phyloP scores from a whole-genome alignment of 2,329 filamentous ascomycete genomes.

The Camillea tinctor region DNA sequence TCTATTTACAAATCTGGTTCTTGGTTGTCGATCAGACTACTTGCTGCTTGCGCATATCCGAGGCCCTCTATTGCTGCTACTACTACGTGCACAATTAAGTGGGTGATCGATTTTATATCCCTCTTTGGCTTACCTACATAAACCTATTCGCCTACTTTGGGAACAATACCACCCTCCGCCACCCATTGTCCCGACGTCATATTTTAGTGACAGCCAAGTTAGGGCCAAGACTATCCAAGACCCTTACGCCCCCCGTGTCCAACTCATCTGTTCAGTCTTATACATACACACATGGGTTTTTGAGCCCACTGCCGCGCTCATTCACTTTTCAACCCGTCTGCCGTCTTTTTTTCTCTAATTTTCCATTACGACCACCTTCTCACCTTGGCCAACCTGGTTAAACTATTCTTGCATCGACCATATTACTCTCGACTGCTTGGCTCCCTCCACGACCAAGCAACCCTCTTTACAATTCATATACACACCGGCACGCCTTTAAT shows the following conservation, averaged over 20 bases:
- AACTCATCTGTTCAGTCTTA: conserved; percentile 10
- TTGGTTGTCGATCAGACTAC: background rate
- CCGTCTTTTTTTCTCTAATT: background rate
- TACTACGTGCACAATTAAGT: conserved; percentile 11
- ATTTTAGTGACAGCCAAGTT: conserved; percentile 10
- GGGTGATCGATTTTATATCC: background rate
- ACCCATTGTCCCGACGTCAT: conserved; percentile 23
- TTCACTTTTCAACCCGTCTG: background rate
- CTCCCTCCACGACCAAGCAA: conserved; percentile 3
- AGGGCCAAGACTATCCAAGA: conserved; percentile 27
- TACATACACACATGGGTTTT: background rate
- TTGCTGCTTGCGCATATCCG: background rate
- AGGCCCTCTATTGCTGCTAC: background rate
- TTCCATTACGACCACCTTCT: background rate
- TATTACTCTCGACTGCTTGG: conserved; percentile 9
- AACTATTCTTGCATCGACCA: background rate
- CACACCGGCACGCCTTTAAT: conserved; percentile 10
- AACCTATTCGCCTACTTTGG: conserved; percentile 6
- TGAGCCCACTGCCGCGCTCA: conserved; percentile 8
- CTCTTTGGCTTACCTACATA: background rate
- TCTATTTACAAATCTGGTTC: background rate
- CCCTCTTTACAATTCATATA: conserved; percentile 8
- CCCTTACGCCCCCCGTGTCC: conserved; percentile 22
- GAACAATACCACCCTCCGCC: conserved; percentile 1
- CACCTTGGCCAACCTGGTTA: conserved; percentile 5